Conservation (phyloP, 495 filamentous ascomycete species). For the Oidiodendron maius region DNA sequence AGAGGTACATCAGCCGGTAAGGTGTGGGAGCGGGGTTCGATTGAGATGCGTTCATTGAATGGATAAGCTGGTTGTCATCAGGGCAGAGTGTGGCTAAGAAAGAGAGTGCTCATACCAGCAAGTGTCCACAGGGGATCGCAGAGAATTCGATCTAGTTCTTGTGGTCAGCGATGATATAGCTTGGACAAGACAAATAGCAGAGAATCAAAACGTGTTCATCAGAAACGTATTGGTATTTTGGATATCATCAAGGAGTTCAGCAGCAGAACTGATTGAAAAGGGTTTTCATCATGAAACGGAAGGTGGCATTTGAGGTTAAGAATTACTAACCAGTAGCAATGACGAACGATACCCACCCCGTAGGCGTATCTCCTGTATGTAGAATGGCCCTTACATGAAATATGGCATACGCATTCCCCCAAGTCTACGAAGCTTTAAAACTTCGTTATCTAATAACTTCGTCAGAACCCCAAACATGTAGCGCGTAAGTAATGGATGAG, state of each 20-base stretch:
- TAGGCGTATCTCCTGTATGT: no score
- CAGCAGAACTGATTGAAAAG: constrained; percentile 89
- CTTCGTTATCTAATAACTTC: no score
- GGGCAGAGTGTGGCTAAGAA: constrained; percentile 25
- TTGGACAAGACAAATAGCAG: constrained; percentile 18
- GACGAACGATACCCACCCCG: no score
- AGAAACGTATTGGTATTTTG: constrained; percentile 73
- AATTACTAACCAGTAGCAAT: no score
- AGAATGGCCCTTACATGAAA: no score
- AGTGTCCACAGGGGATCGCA: no score
- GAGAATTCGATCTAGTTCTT: constrained; percentile 3
- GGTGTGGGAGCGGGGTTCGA: constrained; percentile 79
- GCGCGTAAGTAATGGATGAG: constrained; percentile 12
- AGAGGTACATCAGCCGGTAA: constrained; percentile 44
- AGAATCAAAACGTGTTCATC: constrained; percentile 19
- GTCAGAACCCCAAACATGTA: constrained; percentile 18
- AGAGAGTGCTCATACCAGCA: no score
- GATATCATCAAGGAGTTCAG: constrained; percentile 79
- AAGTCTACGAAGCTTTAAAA: no score
- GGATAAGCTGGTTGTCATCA: constrained; percentile 99
- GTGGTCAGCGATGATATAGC: constrained; percentile 4
- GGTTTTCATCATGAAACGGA: constrained; percentile 66
- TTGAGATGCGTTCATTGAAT: constrained; percentile 83
- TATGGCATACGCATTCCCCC: no score
- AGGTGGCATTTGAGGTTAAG: background rate